Percentiles rank a stretch among this genome's conserved stretches.
These are phyloP conservation scores for Penicillium sp. DNA, from an alignment of 2,329 filamentous ascomycete species.

Conservation along the genomic window DNA sequence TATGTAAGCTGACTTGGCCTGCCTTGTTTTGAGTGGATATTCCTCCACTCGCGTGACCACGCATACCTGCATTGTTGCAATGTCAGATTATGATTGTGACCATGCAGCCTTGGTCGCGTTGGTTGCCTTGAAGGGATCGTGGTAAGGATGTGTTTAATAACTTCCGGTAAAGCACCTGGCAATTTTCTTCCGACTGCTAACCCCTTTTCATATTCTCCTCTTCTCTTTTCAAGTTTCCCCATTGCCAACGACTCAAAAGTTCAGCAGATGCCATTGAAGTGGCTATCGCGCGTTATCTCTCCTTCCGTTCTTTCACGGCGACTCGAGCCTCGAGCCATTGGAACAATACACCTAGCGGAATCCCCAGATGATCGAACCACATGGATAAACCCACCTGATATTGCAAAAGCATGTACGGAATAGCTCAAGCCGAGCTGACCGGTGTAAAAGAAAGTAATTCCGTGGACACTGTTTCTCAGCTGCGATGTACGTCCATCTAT, in stretches of 20 bases:
- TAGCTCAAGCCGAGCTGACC: no score
- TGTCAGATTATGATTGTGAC: slow-evolving; percentile 25
- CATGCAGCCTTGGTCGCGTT: neutral
- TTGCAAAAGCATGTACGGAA: no score
- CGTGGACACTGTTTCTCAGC: no score
- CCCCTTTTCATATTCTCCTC: neutral
- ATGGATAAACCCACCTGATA: no score
- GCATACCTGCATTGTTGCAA: slow-evolving; percentile 47
- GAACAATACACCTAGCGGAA: no score
- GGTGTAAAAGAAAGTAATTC: no score
- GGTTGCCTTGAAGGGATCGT: slow-evolving; percentile 50
- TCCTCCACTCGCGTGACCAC: slow-evolving; percentile 64
- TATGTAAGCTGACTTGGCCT: slow-evolving; percentile 50
- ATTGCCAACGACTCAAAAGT: neutral
- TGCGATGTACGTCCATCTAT: no score
- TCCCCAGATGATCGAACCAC: no score
- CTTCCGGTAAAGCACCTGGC: slow-evolving; percentile 53
- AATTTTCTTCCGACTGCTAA: neutral
- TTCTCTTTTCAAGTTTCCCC: no score
- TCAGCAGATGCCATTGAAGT: neutral
- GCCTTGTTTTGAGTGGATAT: slow-evolving; percentile 55
- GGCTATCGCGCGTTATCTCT: neutral
- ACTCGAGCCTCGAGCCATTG: neutral
- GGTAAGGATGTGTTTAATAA: slow-evolving; percentile 52
- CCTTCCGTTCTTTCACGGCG: no score